Conservation (phyloP, 2,329 filamentous ascomycete genomes). For the Sclerotiophoma versabilis region DNA sequence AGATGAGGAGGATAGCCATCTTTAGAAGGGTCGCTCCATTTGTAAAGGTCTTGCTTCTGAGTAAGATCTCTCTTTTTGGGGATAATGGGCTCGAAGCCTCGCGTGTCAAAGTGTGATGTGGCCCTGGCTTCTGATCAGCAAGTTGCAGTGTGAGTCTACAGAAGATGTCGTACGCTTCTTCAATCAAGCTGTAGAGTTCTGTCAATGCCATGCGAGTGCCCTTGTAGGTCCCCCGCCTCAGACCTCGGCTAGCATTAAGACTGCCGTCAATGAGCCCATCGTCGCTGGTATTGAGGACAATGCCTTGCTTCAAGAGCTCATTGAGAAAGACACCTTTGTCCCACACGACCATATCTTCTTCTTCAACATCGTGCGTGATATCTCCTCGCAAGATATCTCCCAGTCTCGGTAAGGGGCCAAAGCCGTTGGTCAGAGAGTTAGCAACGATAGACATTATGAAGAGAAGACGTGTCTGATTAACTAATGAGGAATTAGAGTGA, state of each 20-base stretch:
- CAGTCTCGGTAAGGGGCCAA: conserved; percentile 1
- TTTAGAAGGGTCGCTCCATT: conserved; percentile 3
- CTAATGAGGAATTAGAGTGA: neutral
- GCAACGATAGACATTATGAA: conserved; percentile 9
- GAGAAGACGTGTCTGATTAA: neutral
- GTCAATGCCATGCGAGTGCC: conserved; percentile 14
- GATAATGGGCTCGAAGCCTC: conserved; percentile 18
- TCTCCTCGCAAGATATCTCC: conserved; percentile 1
- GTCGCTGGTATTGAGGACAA: neutral
- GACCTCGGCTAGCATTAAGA: neutral
- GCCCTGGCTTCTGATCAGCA: neutral
- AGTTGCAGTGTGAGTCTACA: too few relatives aligned
- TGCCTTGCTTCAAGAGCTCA: too few relatives aligned
- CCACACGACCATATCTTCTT: conserved; percentile 13
- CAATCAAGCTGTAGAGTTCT: conserved; percentile 12
- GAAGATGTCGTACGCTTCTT: conserved; percentile 5
- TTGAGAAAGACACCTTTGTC: conserved; percentile 15
- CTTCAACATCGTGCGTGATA: conserved; percentile 9
- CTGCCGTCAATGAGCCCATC: neutral
- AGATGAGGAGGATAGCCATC: conserved; percentile 12
- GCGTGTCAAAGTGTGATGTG: conserved; percentile 7
- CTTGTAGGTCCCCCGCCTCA: conserved; percentile 11
- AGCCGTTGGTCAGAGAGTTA: neutral
- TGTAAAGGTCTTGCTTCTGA: conserved; percentile 5
- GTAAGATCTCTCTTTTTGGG: conserved; percentile 6